Base-by-base conservation (phyloP, 2,329 filamentous ascomycete species). In the Xylariales sp. region DNA sequence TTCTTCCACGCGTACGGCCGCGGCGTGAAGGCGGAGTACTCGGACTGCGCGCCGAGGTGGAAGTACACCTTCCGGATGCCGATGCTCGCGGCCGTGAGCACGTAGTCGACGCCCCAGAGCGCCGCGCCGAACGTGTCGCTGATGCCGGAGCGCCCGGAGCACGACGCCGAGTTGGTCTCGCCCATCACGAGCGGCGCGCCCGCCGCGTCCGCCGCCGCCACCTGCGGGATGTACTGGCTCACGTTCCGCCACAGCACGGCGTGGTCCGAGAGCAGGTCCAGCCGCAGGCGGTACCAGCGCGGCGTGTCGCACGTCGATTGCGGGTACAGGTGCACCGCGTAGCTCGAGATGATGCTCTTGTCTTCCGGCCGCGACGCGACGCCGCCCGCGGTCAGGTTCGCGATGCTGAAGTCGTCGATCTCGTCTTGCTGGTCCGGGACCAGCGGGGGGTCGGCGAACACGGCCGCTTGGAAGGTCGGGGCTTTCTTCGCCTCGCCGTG, bases 51-150 rank as follows among this genome's bases (percentile, higher is more conserved):
- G 36, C 81, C 76, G 28, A 79, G 76, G 75, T 85, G 83, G 78
- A 85, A 85, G 72, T 82, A 83, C 0, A 78, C 71, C 74, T 77
- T 78, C 53, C 72, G 68, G 28, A 81, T 73, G 18, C 78, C 78
- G 43, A 80, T 66, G 32, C 75, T 72, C 1, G 80, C 79, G 48
- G 76, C 79, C 57, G 74, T 71, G 36, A 81, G 76, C 73, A 79
- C 76, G 74, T 82, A 85, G 74, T 86, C 84, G 34, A 83, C 76
- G 59, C 79, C 78, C 84, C 83, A 86, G 7, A 86, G 80, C 18
- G 80, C 84, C 7, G 83, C 83, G 56, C 83, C 84, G 66, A 84
- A 83, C 0, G 82, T 83, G 65, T 84, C 82, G 50, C 78, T 78
- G 54, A 84, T 78, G 10, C 83, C 83, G 16, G 76, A 75, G 4